Evolutionary conservation across 768 basidiomycete species (phyloP).

Genomic region (Hericium rajendrae): DNA sequence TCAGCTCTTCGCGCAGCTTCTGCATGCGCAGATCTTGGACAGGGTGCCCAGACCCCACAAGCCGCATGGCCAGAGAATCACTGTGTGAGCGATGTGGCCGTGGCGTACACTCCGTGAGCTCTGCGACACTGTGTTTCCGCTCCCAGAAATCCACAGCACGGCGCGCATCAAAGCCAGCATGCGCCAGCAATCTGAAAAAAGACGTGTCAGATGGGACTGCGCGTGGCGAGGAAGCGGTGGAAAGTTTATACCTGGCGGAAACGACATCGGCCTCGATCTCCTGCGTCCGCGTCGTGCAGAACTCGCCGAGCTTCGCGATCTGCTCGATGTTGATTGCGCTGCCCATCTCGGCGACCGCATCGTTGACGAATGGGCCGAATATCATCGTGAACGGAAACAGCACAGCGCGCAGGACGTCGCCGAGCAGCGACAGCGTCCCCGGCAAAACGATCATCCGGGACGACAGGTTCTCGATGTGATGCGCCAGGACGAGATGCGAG

Average conservation of each 20-base stretch:
- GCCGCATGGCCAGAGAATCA: slow-evolving; percentile 27
- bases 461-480: slow-evolving; percentile 89
- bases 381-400: slow-evolving; percentile 87
- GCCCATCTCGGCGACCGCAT: slow-evolving; percentile 77
- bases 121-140: slow-evolving; percentile 26
- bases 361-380: slow-evolving; percentile 92
- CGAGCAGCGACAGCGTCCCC: slow-evolving; percentile 61
- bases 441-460: slow-evolving; percentile 77
- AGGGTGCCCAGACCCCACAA: slow-evolving; percentile 58
- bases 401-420: slow-evolving; percentile 69
- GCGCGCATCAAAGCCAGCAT: slow-evolving; percentile 85
- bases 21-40: slow-evolving; percentile 54
- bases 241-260: slow-evolving; percentile 52
- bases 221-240: slow-evolving; percentile 1
- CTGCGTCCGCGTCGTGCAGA: slow-evolving; percentile 72
- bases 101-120: slow-evolving; percentile 36
- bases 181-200: slow-evolving; percentile 65
- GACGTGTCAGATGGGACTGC: not conserved
- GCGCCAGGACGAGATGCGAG: slow-evolving; percentile 81
- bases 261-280: slow-evolving; percentile 93
- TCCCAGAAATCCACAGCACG: slow-evolving; percentile 82
- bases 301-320: slow-evolving; percentile 58
- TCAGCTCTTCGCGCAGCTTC: slow-evolving; percentile 55
- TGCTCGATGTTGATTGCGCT: slow-evolving; percentile 64
- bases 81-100: slow-evolving; percentile 15